These are phyloP conservation scores for Quercus suber DNA, from an alignment of 306 rosid species.

Conservation along the genomic window DNA sequence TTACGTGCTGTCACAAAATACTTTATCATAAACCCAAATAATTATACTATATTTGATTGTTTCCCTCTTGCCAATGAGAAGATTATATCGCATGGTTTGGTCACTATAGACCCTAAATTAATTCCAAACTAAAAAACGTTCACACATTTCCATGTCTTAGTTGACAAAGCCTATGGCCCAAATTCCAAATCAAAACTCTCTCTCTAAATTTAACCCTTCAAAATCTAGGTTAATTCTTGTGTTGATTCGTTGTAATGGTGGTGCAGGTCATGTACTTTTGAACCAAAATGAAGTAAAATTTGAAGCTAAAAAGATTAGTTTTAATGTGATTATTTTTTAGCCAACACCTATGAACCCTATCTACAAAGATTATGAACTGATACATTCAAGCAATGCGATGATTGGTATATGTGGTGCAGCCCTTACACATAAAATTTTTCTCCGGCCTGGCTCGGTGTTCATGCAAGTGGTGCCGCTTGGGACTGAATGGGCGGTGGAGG, in stretches of 20 bases:
- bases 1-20: slow-evolving; percentile 6
- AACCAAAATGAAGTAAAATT: slow-evolving; percentile 21
- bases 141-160: slow-evolving; percentile 19
- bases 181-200: background rate
- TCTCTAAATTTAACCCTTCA: background rate
- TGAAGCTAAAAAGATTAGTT: slow-evolving; percentile 29
- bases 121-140: slow-evolving; percentile 32
- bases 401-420: too few relatives aligned
- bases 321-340: slow-evolving; percentile 35
- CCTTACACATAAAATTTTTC: slow-evolving; percentile 3
- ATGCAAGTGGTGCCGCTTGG: slow-evolving; percentile 56
- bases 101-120: slow-evolving; percentile 33
- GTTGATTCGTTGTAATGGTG: slow-evolving; percentile 8
- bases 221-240: slow-evolving; percentile 9
- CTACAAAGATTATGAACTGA: background rate
- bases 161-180: slow-evolving; percentile 22
- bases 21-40: slow-evolving; percentile 26
- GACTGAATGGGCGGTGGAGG: slow-evolving; percentile 26
- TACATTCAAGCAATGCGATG: slow-evolving; percentile 34
- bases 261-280: slow-evolving; percentile 16
- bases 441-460: slow-evolving; percentile 23
- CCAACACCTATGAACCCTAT: background rate
- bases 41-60: slow-evolving; percentile 28
- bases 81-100: slow-evolving; percentile 37
- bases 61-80: slow-evolving; percentile 34